Conservation (phyloP, 345 rosid genomes). For the Rhodamnia argentea region DNA sequence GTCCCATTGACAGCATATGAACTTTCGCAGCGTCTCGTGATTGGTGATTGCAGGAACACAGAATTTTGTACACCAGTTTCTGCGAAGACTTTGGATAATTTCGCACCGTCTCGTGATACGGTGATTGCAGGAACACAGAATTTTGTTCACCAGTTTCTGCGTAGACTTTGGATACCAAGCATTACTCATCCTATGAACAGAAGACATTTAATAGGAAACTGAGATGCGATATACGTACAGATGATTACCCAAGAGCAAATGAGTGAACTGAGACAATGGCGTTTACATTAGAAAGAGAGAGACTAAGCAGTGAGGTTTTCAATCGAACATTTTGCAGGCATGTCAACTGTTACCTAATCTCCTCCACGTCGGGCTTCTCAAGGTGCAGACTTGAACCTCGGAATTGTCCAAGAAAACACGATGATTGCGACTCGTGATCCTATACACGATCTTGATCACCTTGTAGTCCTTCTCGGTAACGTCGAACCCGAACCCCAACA, state of each 20-base stretch:
- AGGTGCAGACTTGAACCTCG: conserved; percentile 45
- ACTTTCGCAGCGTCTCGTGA: neutral
- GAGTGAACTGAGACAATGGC: neutral
- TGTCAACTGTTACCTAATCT: neutral
- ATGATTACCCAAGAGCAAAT: neutral
- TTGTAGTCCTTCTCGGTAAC: conserved; percentile 37
- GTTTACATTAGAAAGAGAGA: neutral
- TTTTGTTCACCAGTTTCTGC: neutral
- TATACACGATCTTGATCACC: conserved; percentile 53
- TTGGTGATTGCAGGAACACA: neutral
- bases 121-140: neutral
- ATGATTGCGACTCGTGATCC: conserved; percentile 7
- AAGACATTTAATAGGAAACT: neutral
- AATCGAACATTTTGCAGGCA: neutral
- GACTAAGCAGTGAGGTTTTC: neutral
- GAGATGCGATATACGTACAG: neutral
- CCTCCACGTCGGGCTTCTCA: conserved; percentile 24
- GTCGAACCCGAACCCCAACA: conserved; percentile 55
- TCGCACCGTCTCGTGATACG: neutral
- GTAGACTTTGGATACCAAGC: neutral
- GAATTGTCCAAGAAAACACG: conserved; percentile 5
- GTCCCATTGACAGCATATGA: neutral
- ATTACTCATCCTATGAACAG: neutral
- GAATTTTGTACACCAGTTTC: neutral
- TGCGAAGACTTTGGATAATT: neutral